Base-by-base conservation (phyloP, 352 stramenopile species). In the Blastocystis sp. region DNA sequence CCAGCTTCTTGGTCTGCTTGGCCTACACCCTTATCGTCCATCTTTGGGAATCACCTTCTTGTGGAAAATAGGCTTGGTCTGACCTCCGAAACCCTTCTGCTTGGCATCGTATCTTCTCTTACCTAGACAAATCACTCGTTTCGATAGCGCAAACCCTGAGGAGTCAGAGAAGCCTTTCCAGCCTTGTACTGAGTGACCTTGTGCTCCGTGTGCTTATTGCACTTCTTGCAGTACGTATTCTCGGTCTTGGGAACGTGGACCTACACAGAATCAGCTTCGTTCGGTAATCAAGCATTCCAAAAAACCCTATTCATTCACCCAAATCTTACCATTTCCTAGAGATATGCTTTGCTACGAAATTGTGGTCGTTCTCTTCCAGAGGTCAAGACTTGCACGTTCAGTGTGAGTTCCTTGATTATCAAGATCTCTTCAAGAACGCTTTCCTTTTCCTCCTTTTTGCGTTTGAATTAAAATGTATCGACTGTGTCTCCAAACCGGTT, bases 111-210 rank as follows among this genome's bases (percentile, higher is more conserved):
- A 99, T 92, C 96, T 95, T 93, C 96, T 94, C 89, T 96, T 96
- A 86, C 61, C 61, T 73, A 73, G 18, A 42, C 29, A 34, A 6
- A 67, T 51, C 4, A 51, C 2, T 18, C 1, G 32, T 1, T 7
- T 38, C 29, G 8, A 24, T 27, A 29, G 4, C 61, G 46, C 36
- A 1, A 18, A 73, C 92, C 94, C 90, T 99, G 96, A 67, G 96
- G 96, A 90, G 97, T 99, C 92, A 98, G 98, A 84, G 94, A 98
- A 46, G 96, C 96, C 91, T 99, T 99, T 87, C 96, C 96, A 73
- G 95, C 91, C 91, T 98, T 98, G 94, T 98, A 98, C 91, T 99
- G 96, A 67, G 95, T 98, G 67, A 99, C 96, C 92, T 99, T 99
- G 93, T 98, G 95, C 67, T 96, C 87, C 69, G 94, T 96, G 91